Conservation (phyloP, 2,329 filamentous ascomycete genomes). For the Ophiostoma himal-ulmi region DNA sequence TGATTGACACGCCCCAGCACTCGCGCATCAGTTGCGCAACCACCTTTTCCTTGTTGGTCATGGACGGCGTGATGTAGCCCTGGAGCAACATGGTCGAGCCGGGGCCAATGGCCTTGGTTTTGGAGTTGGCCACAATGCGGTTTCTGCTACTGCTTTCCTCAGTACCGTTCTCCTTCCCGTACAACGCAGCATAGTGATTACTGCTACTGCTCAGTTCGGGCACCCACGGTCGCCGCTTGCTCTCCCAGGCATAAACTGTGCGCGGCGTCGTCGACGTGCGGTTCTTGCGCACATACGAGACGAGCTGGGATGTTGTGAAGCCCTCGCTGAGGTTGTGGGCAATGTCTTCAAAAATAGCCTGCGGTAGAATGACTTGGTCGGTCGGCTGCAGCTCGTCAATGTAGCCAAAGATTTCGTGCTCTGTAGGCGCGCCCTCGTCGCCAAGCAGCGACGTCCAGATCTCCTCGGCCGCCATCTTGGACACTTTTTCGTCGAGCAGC, state of each 20-base stretch:
- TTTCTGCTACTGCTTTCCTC: not conserved
- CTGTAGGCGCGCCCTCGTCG: conserved; percentile 26
- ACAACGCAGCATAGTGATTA: not conserved
- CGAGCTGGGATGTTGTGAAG: conserved; percentile 45
- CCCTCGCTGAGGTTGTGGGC: conserved; percentile 38
- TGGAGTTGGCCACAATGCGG: not conserved
- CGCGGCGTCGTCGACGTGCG: conserved; percentile 7
- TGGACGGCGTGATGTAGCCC: conserved; percentile 20
- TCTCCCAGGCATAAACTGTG: conserved; percentile 37
- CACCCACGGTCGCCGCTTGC: conserved; percentile 39
- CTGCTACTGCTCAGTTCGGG: conserved; percentile 31
- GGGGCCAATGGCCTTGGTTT: conserved; percentile 18
- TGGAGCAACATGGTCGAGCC: conserved; percentile 17
- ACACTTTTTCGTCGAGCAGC: conserved; percentile 5
- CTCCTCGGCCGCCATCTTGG: conserved; percentile 11
- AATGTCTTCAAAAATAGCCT: conserved; percentile 40
- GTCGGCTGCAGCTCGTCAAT: conserved; percentile 46
- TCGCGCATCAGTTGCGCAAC: conserved; percentile 42
- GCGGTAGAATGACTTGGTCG: conserved; percentile 35
- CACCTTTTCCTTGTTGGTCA: conserved; percentile 38
- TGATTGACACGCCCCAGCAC: conserved; percentile 47
- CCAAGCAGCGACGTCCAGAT: conserved; percentile 20
- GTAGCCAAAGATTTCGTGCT: conserved; percentile 39
- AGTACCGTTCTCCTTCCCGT: not conserved
- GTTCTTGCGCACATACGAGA: conserved; percentile 35